These are phyloP conservation scores for Choiromyces venosus DNA, from an alignment of 495 filamentous ascomycete species.

Conservation along the genomic window DNA sequence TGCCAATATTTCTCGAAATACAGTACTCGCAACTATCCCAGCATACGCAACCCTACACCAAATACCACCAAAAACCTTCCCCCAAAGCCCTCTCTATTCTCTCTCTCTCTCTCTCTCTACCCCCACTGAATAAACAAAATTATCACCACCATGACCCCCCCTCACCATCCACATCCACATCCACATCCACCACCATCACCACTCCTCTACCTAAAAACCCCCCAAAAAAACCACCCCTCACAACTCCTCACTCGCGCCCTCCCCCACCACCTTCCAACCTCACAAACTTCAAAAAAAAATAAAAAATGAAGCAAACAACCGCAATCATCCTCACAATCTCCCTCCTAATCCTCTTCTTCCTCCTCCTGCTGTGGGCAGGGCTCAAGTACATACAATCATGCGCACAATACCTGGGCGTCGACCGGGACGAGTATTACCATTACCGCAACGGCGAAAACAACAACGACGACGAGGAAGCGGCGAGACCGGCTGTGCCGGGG, in stretches of 20 bases:
- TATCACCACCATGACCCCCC: background rate
- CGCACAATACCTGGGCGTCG: slow-evolving; percentile 5
- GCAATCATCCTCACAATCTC: slow-evolving; percentile 7
- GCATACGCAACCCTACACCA: background rate
- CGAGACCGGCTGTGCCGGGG: background rate
- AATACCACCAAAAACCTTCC: background rate
- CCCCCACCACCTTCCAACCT: background rate
- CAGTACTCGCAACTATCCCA: no score
- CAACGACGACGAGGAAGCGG: background rate
- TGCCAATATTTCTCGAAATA: no score
- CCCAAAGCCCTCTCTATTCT: no score
- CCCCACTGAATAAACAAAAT: background rate
- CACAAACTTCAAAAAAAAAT: background rate
- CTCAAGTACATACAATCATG: slow-evolving; percentile 25
- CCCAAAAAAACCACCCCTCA: background rate
- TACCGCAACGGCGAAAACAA: no score
- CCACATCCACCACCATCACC: background rate
- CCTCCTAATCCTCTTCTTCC: slow-evolving; percentile 8
- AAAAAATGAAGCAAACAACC: slow-evolving; percentile 9
- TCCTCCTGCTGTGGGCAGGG: slow-evolving; percentile 8
- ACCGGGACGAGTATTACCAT: background rate
- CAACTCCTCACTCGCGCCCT: background rate
- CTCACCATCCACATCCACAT: background rate
- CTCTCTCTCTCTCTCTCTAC: background rate
- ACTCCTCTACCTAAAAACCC: background rate